Evolutionary conservation across 2,329 filamentous ascomycete species (phyloP), one percentile per base, ranked within the genome.

Genomic region (Arachnopeziza araneosa): DNA sequence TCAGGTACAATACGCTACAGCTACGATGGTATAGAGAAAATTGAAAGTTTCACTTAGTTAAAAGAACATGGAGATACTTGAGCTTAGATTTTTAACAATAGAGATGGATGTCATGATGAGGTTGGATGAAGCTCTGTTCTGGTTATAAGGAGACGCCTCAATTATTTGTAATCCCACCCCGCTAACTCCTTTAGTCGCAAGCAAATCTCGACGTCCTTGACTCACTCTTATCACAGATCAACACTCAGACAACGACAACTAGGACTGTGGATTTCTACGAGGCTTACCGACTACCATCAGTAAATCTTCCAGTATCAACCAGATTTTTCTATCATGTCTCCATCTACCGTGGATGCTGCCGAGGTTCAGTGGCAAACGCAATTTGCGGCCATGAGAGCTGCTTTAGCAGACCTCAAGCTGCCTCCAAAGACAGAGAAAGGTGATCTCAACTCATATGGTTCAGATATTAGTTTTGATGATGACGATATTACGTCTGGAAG

Each of bases 301-400:
- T 19, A 14, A 44, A 7, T 12, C 17, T 44, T 14, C 36, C 17
- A 6, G 6, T 44, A 14, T 17, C 17, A 14, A 44, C 17, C 30
- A 32, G 7, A 44, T 44, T 4, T 8, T 12, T 44, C 17, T 19
- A 54, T 26, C 50, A 68, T 68, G 67, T 58, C 63, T 59, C 57
- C 62, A 21, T 36, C 63, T 56, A 57, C 59, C 52, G 53, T 70
- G 53, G 63, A 66, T 26, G 59, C 63, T 6, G 66, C 70, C 17
- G 80, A 87, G 71, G 78, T 79, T 52, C 82, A 89, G 83, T 98
- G 95, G 95, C 86, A 93, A 66, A 83, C 86, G 61, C 91, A 97
- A 73, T 84, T 96, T 68, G 83, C 85, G 26, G 85, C 89, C 32
- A 98, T 99, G 95, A 88, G 88, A 70, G 83, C 88, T 62, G 91